Percentiles rank a stretch among this genome's conserved stretches.
Evolutionary conservation across 2,329 filamentous ascomycete species (phyloP).

Genomic region (Elsinoe australis): DNA sequence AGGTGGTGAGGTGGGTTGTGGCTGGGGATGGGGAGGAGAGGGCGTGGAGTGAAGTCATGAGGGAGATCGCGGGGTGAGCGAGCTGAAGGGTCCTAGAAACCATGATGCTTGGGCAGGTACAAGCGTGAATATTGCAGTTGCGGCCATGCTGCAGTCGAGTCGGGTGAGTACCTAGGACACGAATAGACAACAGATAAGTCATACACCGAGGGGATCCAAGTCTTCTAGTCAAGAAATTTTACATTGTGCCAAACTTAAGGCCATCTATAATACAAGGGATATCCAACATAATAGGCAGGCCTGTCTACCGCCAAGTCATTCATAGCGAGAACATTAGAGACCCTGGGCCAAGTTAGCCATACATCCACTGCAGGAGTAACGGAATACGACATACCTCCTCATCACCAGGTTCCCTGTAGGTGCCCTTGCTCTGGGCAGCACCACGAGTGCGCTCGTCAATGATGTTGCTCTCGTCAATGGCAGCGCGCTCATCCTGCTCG

Average conservation of each 20-base stretch:
- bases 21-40: constrained; percentile 6
- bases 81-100: background rate
- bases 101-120: background rate
- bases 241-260: no score
- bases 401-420: constrained; percentile 46
- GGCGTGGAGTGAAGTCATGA: constrained; percentile 1
- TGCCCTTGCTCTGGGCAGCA: constrained; percentile 38
- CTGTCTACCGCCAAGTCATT: no score
- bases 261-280: no score
- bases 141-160: no score
- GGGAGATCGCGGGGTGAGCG: background rate
- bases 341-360: no score
- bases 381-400: constrained; percentile 37
- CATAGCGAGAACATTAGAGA: no score
- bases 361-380: no score
- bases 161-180: no score
- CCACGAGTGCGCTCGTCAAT: constrained; percentile 42
- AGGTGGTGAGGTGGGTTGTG: background rate
- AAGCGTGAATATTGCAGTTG: background rate
- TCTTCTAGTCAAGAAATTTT: no score
- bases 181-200: no score
- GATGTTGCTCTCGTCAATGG: constrained; percentile 44
- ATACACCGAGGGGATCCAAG: no score
- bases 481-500: constrained; percentile 42
- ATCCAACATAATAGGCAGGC: no score